Percentiles rank a stretch among this genome's conserved stretches.
Evolutionary conservation across 805 yeast genomes (phyloP).

Genomic region (Wickerhamomyces sydowiorum): DNA sequence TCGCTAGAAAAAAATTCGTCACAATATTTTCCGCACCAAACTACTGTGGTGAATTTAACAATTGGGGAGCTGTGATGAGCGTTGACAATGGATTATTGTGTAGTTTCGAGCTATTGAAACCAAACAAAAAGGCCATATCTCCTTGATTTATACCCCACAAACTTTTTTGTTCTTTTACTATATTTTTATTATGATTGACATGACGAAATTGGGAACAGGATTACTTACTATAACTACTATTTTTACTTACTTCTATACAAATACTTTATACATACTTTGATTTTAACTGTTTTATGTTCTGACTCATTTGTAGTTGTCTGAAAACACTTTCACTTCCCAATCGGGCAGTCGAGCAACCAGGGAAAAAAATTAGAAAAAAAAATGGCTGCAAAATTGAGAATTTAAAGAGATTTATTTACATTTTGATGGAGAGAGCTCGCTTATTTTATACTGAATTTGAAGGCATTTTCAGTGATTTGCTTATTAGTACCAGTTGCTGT

Average conservation of each 20-base stretch:
- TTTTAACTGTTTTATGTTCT: neutral
- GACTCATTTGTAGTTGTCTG: neutral
- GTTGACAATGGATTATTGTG: constrained; percentile 89
- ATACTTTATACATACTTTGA: neutral
- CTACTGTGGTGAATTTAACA: constrained; percentile 55
- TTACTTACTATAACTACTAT: neutral
- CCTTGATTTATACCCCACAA: too few species aligned
- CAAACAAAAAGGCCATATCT: constrained; percentile 34
- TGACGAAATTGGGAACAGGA: too few species aligned
- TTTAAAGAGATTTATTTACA: too few species aligned
- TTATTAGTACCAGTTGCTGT: too few species aligned
- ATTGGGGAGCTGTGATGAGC: constrained; percentile 98
- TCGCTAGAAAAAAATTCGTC: constrained; percentile 65
- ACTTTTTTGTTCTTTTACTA: too few species aligned
- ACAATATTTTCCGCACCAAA: constrained; percentile 82
- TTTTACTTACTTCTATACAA: neutral
- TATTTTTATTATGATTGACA: too few species aligned
- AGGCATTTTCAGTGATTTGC: too few species aligned
- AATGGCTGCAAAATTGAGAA: neutral
- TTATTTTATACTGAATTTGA: too few species aligned
- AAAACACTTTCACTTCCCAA: neutral
- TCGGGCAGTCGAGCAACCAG: neutral
- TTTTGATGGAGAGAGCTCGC: neutral
- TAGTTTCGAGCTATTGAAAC: constrained; percentile 89
- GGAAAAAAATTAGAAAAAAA: neutral